Conservation (phyloP, 345 rosid species). For the sweet orange (Citrus sinensis) region DVS_A1.0 CM039163.1:2764501-2765000, state of each 20-base stretch:
- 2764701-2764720: neutral
- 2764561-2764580: too few relatives aligned
- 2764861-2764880: neutral
- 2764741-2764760: constrained; percentile 3
- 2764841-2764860: constrained; percentile 1
- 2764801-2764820: neutral
- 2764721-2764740: neutral
- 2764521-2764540: too few relatives aligned
- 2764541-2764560: too few relatives aligned
- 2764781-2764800: neutral
- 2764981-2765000: neutral
- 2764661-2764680: too few relatives aligned
- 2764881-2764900: neutral
- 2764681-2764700: too few relatives aligned
- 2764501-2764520: too few relatives aligned
- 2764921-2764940: neutral
- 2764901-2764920: neutral
- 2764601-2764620: too few relatives aligned
- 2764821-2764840: too few relatives aligned
- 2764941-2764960: constrained; percentile 17
- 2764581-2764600: too few relatives aligned
- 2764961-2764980: constrained; percentile 7
- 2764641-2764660: too few relatives aligned
- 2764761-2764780: constrained; percentile 3
- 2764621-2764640: too few relatives aligned